Evolutionary conservation across 2,329 filamentous ascomycete genomes (phyloP), one percentile per base, ranked within the genome.

Genomic region (Aplosporella prunicola): DNA sequence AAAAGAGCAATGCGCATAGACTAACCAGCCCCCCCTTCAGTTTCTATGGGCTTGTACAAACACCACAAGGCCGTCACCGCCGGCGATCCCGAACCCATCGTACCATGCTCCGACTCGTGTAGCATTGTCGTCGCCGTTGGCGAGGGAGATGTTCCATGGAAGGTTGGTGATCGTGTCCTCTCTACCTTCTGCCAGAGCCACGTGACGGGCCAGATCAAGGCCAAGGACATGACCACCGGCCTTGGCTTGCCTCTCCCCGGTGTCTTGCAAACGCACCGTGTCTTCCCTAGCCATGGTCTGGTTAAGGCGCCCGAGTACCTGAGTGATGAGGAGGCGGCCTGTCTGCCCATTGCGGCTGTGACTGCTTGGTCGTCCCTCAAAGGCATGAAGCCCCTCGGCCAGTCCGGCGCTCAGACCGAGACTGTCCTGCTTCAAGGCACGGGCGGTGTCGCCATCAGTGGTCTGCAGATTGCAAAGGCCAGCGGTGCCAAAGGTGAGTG

Each of bases 31-130:
- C 23, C 20, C 5, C 13, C 45, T 9, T 40, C 26, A 79, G 79
- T 83, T 14, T 67, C 66, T 50, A 77, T 71, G 62, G 80, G 80
- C 20, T 63, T 74, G 9, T 84, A 82, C 61, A 75, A 66, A 51
- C 77, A 83, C 56, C 76, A 82, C 61, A 68, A 70, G 47, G 66
- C 68, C 4, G 59, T 75, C 30, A 57, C 53, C 7, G 9, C 24
- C 50, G 60, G 41, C 44, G 55, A 35, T 36, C 57, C 36, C 42
- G 64, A 39, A 48, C 47, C 52, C 3, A 47, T 82, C 9, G 74
- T 83, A 1, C 78, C 78, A 2, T 79, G 75, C 56, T 80, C 77
- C 15, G 80, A 85, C 56, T 81, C 80, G 68, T 80, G 77, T 57
- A 80, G 80, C 29, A 66, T 67, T 7, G 63, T 84, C 30, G 60